Conservation (phyloP, 495 filamentous ascomycete genomes). For the Apiosordaria backusii region DNA sequence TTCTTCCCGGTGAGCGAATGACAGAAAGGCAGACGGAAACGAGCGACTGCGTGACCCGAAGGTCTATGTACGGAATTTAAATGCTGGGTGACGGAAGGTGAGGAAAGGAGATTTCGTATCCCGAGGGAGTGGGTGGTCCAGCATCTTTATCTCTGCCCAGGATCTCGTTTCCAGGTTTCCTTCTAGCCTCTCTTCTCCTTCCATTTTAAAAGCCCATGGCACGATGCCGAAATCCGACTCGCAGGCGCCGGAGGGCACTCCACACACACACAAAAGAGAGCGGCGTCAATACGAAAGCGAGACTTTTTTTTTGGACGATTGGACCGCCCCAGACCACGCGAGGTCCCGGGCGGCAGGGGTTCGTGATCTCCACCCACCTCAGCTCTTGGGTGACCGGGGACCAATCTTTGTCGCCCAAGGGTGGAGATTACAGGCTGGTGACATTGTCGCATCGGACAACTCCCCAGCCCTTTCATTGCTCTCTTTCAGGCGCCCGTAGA, state of each 20-base stretch:
- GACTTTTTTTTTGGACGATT: slow-evolving; percentile 2
- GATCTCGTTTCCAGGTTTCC: background rate
- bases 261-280: background rate
- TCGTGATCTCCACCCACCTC: background rate
- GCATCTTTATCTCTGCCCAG: slow-evolving; percentile 10
- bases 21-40: slow-evolving; percentile 15
- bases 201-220: slow-evolving; percentile 1
- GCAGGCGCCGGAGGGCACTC: slow-evolving; percentile 4
- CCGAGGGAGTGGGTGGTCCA: background rate
- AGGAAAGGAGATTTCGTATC: background rate
- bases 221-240: background rate
- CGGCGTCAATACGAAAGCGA: slow-evolving; percentile 14
- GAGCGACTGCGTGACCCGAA: slow-evolving; percentile 20
- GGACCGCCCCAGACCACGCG: slow-evolving; percentile 1
- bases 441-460: too few relatives aligned
- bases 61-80: slow-evolving; percentile 14
- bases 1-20: slow-evolving; percentile 12
- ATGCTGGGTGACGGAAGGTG: slow-evolving; percentile 3
- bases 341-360: background rate
- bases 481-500: background rate
- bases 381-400: background rate
- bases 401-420: background rate
- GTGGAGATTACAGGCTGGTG: background rate
- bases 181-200: background rate
- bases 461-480: background rate